Conservation (phyloP, 192 early-diverging fungal species). For the Rhizoclosmatium sp. region DNA sequence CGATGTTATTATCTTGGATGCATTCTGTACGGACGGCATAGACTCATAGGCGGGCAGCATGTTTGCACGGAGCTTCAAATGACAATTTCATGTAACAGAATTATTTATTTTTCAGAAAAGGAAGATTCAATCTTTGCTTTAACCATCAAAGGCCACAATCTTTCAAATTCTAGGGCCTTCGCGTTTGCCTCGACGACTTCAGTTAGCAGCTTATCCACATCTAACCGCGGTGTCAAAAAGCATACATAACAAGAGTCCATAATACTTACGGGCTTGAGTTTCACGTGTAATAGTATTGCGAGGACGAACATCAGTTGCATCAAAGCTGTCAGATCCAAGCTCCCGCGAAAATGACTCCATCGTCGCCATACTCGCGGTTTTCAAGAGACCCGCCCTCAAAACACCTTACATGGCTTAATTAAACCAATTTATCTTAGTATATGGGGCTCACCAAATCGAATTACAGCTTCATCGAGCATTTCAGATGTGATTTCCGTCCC, state of each 20-base stretch:
- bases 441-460: constrained; percentile 30
- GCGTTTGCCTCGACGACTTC: constrained; percentile 5
- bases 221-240: not conserved
- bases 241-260: not conserved
- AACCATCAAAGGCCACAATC: not conserved
- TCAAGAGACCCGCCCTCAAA: not conserved
- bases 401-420: not conserved
- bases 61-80: too few species aligned
- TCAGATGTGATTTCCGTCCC: constrained; percentile 25
- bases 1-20: too few species aligned
- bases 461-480: constrained; percentile 34
- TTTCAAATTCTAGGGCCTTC: not conserved
- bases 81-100: too few species aligned
- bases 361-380: not conserved
- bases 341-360: not conserved
- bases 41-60: too few species aligned
- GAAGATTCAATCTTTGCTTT: not conserved
- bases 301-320: not conserved
- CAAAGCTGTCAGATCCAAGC: not conserved
- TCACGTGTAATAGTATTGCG: not conserved
- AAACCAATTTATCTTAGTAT: not conserved
- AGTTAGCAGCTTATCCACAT: constrained; percentile 2
- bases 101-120: too few species aligned
- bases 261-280: not conserved
- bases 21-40: too few species aligned